These are phyloP conservation scores for Yamadazyma songkhlaensis DNA, from an alignment of 1,139 yeast genomes.

Conservation along the genomic window DNA sequence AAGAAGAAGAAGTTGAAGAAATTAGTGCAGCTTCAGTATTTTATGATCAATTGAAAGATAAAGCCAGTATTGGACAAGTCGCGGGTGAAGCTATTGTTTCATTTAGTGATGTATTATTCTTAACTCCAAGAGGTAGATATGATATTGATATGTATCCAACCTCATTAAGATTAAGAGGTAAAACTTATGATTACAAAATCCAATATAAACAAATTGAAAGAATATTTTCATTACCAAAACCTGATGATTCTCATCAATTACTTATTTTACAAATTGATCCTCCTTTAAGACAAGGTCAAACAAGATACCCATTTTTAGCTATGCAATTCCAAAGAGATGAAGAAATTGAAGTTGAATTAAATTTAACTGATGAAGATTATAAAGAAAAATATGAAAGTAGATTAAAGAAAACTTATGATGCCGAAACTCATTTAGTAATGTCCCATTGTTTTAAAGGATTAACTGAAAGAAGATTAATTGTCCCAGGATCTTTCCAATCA, in stretches of 20 bases:
- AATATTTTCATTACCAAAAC: conserved; percentile 87
- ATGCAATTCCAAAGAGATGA: conserved; percentile 88
- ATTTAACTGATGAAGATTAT: conserved; percentile 80
- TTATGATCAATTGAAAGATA: conserved; percentile 87
- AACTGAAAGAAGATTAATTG: conserved; percentile 79
- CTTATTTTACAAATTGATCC: conserved; percentile 91
- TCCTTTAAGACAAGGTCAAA: conserved; percentile 87
- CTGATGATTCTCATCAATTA: conserved; percentile 89
- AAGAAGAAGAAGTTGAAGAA: conserved; percentile 50
- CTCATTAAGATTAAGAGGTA: conserved; percentile 90
- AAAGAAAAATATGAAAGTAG: conserved; percentile 74
- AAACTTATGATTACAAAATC: conserved; percentile 94
- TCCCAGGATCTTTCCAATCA: conserved; percentile 83
- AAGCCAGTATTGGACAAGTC: conserved; percentile 94
- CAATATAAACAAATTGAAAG: conserved; percentile 90
- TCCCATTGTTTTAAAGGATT: conserved; percentile 89
- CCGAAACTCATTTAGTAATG: conserved; percentile 80
- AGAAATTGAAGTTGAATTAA: conserved; percentile 86
- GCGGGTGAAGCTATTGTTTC: conserved; percentile 98
- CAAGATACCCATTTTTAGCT: conserved; percentile 89
- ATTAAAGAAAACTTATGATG: conserved; percentile 74
- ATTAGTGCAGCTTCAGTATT: conserved; percentile 79
- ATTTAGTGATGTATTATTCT: conserved; percentile 84
- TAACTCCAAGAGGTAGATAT: conserved; percentile 98
- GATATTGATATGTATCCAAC: conserved; percentile 92